These are phyloP conservation scores for Fusarium chuoi DNA, from an alignment of 2,329 filamentous ascomycete species.

Conservation along the genomic window DNA sequence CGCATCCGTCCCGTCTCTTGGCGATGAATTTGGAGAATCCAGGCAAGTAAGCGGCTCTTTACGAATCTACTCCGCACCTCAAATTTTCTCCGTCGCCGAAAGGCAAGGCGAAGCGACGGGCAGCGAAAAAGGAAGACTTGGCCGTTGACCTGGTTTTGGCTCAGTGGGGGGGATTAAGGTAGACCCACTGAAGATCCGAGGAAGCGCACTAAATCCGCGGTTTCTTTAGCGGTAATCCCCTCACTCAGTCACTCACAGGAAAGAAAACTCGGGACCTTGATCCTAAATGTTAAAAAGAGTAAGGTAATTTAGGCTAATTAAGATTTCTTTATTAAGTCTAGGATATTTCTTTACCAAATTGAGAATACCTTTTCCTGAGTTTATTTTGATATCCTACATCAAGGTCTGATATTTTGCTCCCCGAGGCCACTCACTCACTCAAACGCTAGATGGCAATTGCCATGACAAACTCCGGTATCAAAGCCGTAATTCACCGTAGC, in stretches of 20 bases:
- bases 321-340: too few relatives aligned
- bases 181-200: not conserved
- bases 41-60: not conserved
- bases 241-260: not conserved
- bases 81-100: not conserved
- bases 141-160: not conserved
- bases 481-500: not conserved
- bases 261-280: too few relatives aligned
- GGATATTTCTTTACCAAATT: too few relatives aligned
- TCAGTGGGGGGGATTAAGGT: not conserved
- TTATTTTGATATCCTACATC: too few relatives aligned
- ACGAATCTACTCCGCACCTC: slow-evolving; percentile 6
- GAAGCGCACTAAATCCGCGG: not conserved
- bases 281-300: too few relatives aligned
- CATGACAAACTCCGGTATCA: not conserved
- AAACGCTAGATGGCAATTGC: not conserved
- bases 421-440: not conserved
- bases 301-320: too few relatives aligned
- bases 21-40: slow-evolving; percentile 12
- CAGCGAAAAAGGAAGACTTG: not conserved
- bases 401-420: too few relatives aligned
- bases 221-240: not conserved
- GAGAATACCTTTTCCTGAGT: too few relatives aligned
- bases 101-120: not conserved
- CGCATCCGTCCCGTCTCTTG: slow-evolving; percentile 13